Evolutionary conservation across 1,284 basidiomycete species (phyloP), one percentile per base, ranked within the genome.

Genomic region (Coniophora puteana): DNA sequence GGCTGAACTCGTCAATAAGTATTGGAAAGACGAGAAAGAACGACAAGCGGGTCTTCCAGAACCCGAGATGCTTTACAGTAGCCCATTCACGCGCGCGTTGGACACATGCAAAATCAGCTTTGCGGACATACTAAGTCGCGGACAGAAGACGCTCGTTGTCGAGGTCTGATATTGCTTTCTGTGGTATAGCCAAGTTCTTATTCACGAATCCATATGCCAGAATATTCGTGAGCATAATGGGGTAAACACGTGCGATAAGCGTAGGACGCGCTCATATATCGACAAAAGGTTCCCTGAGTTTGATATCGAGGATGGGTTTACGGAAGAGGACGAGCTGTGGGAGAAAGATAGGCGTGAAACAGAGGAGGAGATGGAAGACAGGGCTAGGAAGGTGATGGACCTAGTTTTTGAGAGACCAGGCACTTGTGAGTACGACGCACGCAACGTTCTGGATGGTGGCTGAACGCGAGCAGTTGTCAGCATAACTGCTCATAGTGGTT

Each of bases 321-420:
- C 75, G 0, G 90, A 94, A 54, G 67, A 80, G 17, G 90, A 93
- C 57, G 61, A 72, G 18, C 62, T 88, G 1, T 92, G 87, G 86
- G 67, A 65, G 11, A 50, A 76, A 0, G 73, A 83, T 41, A 67
- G 75, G 36, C 72, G 89, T 24, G 91, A 95, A 58, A 74, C 74
- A 0, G 63, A 73, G 26, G 62, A 51, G 0, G 74, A 86, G 40
- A 68, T 83, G 38, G 69, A 74, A 29, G 57, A 53, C 13, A 72
- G 92, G 0, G 74, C 80, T 40, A 61, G 55, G 51, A 44, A 43
- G 1, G 79, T 84, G 0, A 60, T 93, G 30, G 82, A 89, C 54
- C 61, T 59, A 44, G 68, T 90, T 17, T 90, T 90, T 48, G 56
- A 63, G 5, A 51, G 68, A 75, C 36, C 49, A 58, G 16, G 69